Evolutionary conservation across 768 basidiomycete species (phyloP), one percentile per base, ranked within the genome.

Genomic region (Boletus eberwhitei): DNA sequence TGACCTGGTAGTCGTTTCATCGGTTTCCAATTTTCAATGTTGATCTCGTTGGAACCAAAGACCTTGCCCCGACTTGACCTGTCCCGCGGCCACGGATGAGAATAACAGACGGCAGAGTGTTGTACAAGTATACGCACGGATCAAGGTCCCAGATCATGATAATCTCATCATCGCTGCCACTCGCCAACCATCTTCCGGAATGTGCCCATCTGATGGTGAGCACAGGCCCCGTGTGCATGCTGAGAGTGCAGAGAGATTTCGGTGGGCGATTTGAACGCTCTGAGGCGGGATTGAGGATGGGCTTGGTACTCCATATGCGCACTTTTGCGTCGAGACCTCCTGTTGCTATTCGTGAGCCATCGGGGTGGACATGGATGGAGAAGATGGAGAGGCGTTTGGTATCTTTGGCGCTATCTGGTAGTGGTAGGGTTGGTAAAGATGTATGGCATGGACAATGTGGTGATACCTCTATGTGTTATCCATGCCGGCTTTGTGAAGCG

Each of bases 131-230:
- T 50, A 45, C 93, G 75, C 68, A 97, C 93, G 91, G 93, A 73
- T 97, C 94, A 45, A 93, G 81, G 66, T 94, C 93, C 97, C 95
- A 99, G 35, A 98, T 85, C 87, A 98, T 90, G 31, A 97, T 85
- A 59, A 95, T 89, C 67, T 87, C 84, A 67, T 98, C 97, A 71
- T 99, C 97, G 59, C 93, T 93, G 21, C 97, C 97, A 65, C 91
- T 95, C 5, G 97, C 97, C 19, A 99, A 77, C 86, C 90, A 98
- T 48, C 88, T 75, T 11, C 97, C 97, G 11, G 89, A 91, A 71
- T 94, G 85, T 12, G 93, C 91, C 95, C 96, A 99, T 45, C 95
- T 74, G 17, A 98, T 89, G 14, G 87, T 84, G 29, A 98, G 75
- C 3, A 99, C 95, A 0, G 94, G 90, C 0, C 96, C 96, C 0